Conservation (phyloP, 176 grass and related monocot genomes). For the Avena atlantica region DNA sequence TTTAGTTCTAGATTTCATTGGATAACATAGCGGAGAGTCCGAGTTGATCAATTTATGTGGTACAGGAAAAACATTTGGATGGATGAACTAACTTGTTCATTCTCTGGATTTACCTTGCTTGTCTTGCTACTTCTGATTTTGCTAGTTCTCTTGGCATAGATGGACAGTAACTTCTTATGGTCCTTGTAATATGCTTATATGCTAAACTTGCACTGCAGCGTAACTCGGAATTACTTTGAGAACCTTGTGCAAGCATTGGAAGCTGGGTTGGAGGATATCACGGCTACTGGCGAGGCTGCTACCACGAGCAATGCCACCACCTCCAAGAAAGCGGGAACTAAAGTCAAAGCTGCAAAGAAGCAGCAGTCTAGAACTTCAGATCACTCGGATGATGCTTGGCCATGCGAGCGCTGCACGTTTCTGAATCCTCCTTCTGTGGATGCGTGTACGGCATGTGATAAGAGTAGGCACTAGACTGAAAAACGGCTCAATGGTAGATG, state of each 20-base stretch:
- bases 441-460: conserved; percentile 45
- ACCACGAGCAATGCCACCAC: conserved; percentile 48
- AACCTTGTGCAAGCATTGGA: conserved; percentile 91
- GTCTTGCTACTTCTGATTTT: conserved; percentile 4
- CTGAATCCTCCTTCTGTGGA: conserved; percentile 47
- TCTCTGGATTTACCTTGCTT: neutral
- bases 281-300: conserved; percentile 36
- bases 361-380: conserved; percentile 40
- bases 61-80: neutral
- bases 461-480: conserved; percentile 36
- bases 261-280: conserved; percentile 78
- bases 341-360: conserved; percentile 61
- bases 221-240: conserved; percentile 91
- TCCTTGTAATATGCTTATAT: neutral
- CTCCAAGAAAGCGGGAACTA: conserved; percentile 54
- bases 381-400: conserved; percentile 51
- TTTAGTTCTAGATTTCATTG: conserved; percentile 29
- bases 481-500: neutral
- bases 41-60: neutral
- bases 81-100: neutral
- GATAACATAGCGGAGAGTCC: neutral
- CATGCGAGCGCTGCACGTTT: conserved; percentile 72
- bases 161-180: neutral
- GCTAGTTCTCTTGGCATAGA: neutral
- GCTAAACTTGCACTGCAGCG: conserved; percentile 49